Conservation (phyloP, 169 alveolate genomes). For the Plasmodium inui region DNA sequence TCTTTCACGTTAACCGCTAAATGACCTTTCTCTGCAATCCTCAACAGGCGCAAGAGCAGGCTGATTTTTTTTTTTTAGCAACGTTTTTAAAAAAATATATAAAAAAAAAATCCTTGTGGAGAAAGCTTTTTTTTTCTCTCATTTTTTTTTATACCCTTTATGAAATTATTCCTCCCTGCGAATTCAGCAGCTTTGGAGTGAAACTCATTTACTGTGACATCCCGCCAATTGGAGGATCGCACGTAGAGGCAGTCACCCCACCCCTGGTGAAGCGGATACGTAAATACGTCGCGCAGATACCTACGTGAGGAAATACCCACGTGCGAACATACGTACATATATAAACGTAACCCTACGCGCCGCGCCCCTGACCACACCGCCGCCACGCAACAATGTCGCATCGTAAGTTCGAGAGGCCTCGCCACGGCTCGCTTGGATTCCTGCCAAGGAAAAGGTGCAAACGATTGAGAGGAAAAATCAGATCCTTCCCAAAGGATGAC, state of each 20-base stretch:
- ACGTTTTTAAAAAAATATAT: neutral
- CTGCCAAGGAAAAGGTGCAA: slow-evolving; percentile 97
- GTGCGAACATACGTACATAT: neutral
- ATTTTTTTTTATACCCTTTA: neutral
- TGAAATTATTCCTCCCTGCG: neutral
- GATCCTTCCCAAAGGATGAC: slow-evolving; percentile 99
- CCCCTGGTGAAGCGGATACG: neutral
- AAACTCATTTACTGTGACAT: neutral
- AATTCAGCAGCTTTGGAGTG: neutral
- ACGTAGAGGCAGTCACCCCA: neutral
- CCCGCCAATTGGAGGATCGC: neutral
- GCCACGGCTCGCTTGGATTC: slow-evolving; percentile 99
- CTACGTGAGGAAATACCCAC: no score
- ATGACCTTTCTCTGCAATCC: neutral
- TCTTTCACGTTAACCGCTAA: neutral
- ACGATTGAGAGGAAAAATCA: slow-evolving; percentile 91
- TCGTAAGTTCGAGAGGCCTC: slow-evolving; percentile 99
- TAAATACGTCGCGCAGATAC: no score
- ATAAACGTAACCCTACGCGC: neutral
- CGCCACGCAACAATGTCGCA: slow-evolving; percentile 95
- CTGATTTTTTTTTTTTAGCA: neutral
- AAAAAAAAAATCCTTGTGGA: neutral
- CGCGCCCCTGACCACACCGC: neutral
- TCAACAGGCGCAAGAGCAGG: neutral
- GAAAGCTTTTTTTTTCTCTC: neutral